These are phyloP conservation scores for Theileria equi DNA, from an alignment of 169 alveolate genomes.

Conservation along the genomic window DNA sequence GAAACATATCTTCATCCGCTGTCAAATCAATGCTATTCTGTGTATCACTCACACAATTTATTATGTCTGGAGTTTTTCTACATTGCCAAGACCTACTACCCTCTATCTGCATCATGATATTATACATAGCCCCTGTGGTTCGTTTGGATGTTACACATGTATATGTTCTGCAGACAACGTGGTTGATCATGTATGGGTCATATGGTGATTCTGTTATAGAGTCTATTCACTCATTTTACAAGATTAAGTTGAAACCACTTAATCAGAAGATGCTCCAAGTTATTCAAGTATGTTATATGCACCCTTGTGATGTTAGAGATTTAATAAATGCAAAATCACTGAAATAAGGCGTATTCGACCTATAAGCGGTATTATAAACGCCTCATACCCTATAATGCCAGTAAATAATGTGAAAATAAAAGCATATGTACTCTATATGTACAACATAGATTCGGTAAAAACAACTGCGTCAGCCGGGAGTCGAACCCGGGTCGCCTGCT, in stretches of 20 bases:
- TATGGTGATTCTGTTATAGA: slow-evolving; percentile 41
- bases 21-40: slow-evolving; percentile 74
- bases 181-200: slow-evolving; percentile 63
- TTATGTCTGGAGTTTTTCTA: slow-evolving; percentile 63
- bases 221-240: slow-evolving; percentile 21
- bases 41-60: slow-evolving; percentile 67
- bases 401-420: too few relatives aligned
- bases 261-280: slow-evolving; percentile 45
- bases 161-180: slow-evolving; percentile 35
- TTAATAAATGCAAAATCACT: slow-evolving; percentile 22
- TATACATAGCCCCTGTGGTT: slow-evolving; percentile 66
- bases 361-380: too few relatives aligned
- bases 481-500: slow-evolving; percentile 99
- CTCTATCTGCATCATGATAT: slow-evolving; percentile 28
- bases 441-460: background rate
- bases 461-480: slow-evolving; percentile 95
- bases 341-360: background rate
- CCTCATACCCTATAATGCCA: too few relatives aligned
- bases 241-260: slow-evolving; percentile 41
- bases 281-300: slow-evolving; percentile 65
- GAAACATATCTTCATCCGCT: slow-evolving; percentile 70
- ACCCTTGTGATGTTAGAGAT: slow-evolving; percentile 62
- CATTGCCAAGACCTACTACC: slow-evolving; percentile 50
- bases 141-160: background rate
- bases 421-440: background rate